Evolutionary conservation across 352 stramenopile genomes (phyloP).

Genomic region (Phytophthora tentaculata): DNA sequence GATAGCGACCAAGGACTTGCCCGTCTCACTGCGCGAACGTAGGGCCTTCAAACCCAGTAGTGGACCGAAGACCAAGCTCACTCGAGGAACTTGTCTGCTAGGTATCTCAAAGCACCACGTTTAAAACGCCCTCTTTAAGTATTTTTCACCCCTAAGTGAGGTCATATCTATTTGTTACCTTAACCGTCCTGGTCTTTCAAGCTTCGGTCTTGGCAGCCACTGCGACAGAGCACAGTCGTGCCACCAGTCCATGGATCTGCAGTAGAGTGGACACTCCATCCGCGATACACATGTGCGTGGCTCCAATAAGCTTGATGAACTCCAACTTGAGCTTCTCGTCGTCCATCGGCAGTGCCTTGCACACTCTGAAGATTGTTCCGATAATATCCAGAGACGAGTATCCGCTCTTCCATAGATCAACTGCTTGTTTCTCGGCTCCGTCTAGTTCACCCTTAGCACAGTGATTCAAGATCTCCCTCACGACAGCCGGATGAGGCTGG

Average conservation of each 20-base stretch:
- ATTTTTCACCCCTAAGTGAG: slow-evolving; percentile 10
- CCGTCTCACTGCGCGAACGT: slow-evolving; percentile 64
- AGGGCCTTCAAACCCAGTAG: slow-evolving; percentile 73
- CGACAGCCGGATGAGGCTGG: slow-evolving; percentile 94
- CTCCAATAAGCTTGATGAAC: slow-evolving; percentile 91
- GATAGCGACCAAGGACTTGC: slow-evolving; percentile 63
- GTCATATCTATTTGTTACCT: slow-evolving; percentile 36
- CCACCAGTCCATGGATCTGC: slow-evolving; percentile 95
- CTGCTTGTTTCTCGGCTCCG: slow-evolving; percentile 76
- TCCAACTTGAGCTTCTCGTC: slow-evolving; percentile 88
- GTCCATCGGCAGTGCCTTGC: slow-evolving; percentile 84
- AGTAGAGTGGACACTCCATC: slow-evolving; percentile 92
- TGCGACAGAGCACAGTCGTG: slow-evolving; percentile 65
- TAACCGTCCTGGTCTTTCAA: slow-evolving; percentile 15
- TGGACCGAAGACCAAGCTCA: slow-evolving; percentile 79
- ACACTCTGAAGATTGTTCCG: slow-evolving; percentile 97
- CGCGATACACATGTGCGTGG: slow-evolving; percentile 95
- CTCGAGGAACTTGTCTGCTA: slow-evolving; percentile 68
- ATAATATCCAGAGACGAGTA: slow-evolving; percentile 98
- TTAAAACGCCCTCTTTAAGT: slow-evolving; percentile 37
- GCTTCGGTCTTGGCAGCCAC: slow-evolving; percentile 29
- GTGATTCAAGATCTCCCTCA: slow-evolving; percentile 68
- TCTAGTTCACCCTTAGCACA: slow-evolving; percentile 88
- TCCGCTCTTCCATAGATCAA: slow-evolving; percentile 82
- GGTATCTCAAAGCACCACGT: slow-evolving; percentile 83